Evolutionary conservation across 306 rosid genomes (phyloP).

Genomic region (Acacia acuminata): DNA sequence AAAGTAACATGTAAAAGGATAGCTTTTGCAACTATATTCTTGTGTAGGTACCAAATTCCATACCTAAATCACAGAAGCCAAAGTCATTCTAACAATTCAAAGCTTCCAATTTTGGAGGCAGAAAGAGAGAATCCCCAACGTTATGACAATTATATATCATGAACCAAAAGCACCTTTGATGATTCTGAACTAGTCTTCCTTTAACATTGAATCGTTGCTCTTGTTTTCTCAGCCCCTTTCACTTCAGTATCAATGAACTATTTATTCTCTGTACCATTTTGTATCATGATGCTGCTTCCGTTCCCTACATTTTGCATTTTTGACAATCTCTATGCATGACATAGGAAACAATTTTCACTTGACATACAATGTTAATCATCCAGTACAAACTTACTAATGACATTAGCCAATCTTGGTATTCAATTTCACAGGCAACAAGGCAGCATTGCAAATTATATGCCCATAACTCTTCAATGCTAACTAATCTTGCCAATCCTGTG

Average conservation of each 20-base stretch:
- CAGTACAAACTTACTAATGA: neutral
- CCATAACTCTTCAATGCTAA: neutral
- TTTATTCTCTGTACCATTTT: neutral
- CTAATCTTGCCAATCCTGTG: no score
- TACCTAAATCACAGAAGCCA: neutral
- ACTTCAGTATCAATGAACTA: neutral
- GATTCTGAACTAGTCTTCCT: neutral
- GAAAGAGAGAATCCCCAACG: neutral
- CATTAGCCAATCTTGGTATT: neutral
- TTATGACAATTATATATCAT: neutral
- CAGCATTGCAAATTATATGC: neutral
- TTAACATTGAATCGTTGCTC: neutral
- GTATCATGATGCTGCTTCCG: neutral
- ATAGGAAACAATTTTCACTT: neutral
- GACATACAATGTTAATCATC: neutral
- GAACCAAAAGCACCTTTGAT: neutral
- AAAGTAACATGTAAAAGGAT: neutral
- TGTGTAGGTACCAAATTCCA: neutral
- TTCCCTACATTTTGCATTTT: neutral
- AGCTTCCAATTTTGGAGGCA: neutral
- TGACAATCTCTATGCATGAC: neutral
- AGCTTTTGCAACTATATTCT: neutral
- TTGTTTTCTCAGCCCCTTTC: neutral
- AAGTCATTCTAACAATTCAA: neutral
- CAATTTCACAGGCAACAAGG: neutral